A percentile compares a stretch with the other conserved stretches of the same genome.
Conservation (phyloP, 2,329 filamentous ascomycete genomes). For the Botrytis cinerea region DNA sequence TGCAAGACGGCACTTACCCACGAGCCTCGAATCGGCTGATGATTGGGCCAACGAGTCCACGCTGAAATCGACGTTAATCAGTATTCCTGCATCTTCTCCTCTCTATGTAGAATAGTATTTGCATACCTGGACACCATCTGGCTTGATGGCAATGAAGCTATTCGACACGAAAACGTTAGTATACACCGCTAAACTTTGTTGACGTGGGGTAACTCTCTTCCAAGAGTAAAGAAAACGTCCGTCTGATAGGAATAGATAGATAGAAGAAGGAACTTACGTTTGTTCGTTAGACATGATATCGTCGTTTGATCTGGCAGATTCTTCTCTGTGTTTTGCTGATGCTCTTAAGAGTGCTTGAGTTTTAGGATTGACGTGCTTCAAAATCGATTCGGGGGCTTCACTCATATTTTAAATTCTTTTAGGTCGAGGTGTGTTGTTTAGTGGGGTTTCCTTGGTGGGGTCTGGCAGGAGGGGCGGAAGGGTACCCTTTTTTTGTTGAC, state of each 20-base stretch:
- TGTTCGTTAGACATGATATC: slow-evolving; percentile 72
- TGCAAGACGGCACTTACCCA: slow-evolving; percentile 60
- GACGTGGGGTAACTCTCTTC: slow-evolving; percentile 13
- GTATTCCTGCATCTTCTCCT: slow-evolving; percentile 10
- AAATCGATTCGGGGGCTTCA: slow-evolving; percentile 44
- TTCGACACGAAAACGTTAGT: slow-evolving; percentile 36
- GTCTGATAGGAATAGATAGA: neutral
- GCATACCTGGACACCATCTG: slow-evolving; percentile 95
- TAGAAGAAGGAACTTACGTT: slow-evolving; percentile 59
- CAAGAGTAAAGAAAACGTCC: neutral
- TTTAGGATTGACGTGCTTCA: slow-evolving; percentile 50
- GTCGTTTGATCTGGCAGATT: slow-evolving; percentile 41
- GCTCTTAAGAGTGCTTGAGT: slow-evolving; percentile 48
- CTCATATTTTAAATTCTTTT: slow-evolving; percentile 32
- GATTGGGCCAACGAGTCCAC: slow-evolving; percentile 97
- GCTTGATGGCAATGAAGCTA: slow-evolving; percentile 99
- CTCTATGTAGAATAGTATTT: neutral
- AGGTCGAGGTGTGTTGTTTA: slow-evolving; percentile 25
- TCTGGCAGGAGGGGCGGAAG: slow-evolving; percentile 18
- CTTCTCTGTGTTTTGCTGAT: slow-evolving; percentile 41
- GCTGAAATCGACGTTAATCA: slow-evolving; percentile 54
- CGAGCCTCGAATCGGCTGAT: slow-evolving; percentile 97
- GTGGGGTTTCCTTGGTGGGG: slow-evolving; percentile 27
- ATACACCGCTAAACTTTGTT: slow-evolving; percentile 33
- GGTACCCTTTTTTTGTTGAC: neutral